These are phyloP conservation scores for Dactylonectria macrodidyma DNA, from an alignment of 2,329 filamentous ascomycete species.

Conservation along the genomic window DNA sequence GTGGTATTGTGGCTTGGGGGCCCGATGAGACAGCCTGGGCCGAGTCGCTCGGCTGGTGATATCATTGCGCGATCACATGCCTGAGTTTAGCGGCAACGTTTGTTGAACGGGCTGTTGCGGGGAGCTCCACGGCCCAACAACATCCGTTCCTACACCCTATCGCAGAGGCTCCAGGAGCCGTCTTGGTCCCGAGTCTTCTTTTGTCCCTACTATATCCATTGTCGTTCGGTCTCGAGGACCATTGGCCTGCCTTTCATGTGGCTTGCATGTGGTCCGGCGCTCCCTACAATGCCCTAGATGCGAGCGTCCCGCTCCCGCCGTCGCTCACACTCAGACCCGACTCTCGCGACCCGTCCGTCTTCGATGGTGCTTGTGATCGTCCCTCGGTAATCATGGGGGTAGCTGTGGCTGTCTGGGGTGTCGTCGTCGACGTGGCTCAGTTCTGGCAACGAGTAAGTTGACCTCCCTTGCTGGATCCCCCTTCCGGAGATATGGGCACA, in stretches of 20 bases:
- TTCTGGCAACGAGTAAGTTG: slow-evolving; percentile 74
- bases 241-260: background rate
- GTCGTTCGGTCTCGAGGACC: slow-evolving; percentile 5
- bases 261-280: slow-evolving; percentile 34
- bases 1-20: slow-evolving; percentile 27
- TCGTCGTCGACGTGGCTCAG: slow-evolving; percentile 72
- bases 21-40: slow-evolving; percentile 7
- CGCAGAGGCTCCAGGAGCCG: slow-evolving; percentile 15
- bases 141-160: slow-evolving; percentile 34
- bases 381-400: slow-evolving; percentile 60
- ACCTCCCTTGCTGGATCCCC: background rate
- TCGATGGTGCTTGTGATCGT: slow-evolving; percentile 51
- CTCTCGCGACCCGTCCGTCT: slow-evolving; percentile 28
- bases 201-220: slow-evolving; percentile 4
- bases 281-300: slow-evolving; percentile 41
- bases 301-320: slow-evolving; percentile 27
- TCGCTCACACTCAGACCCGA: slow-evolving; percentile 18
- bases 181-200: background rate
- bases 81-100: slow-evolving; percentile 34
- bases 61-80: slow-evolving; percentile 52
- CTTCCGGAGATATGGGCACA: no score
- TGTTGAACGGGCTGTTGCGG: slow-evolving; percentile 41
- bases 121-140: slow-evolving; percentile 44
- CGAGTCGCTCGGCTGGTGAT: slow-evolving; percentile 37
- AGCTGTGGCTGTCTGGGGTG: slow-evolving; percentile 66